Base-by-base conservation (phyloP, 768 basidiomycete genomes). In the Boletus rubroflammeus region DNA sequence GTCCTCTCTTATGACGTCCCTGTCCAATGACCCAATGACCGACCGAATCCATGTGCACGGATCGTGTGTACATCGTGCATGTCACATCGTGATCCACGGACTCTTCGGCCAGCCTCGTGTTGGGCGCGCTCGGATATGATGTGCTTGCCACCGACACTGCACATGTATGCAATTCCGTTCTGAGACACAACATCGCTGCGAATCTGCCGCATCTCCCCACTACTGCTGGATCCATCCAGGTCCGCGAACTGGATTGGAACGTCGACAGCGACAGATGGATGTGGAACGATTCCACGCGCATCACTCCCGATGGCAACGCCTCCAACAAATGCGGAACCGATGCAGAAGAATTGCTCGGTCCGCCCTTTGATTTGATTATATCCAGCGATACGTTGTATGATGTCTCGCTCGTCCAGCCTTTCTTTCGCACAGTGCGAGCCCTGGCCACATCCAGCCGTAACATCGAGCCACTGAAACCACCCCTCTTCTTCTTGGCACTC, bases 311-410 rank as follows among this genome's bases (percentile, higher is more conserved):
- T 2, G 73, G 68, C 23, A 55, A 67, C 50, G 47, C 58, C 15
- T 50, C 57, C 41, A 57, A 62, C 32, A 35, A 43, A n/a, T 3
- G 46, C 40, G 53, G 56, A 61, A n/a, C 56, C 62, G 23, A 50
- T 31, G 47, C 55, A 61, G 56, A 52, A 17, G 45, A 59, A 35
- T 40, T 61, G 40, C 73, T 82, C 14, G 59, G 60, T 17, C 81
- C 84, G 8, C 84, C 84, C 1, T 88, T 86, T 73, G 85, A 91
- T 69, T 76, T 93, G 61, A 84, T 97, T 59, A 68, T 88, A 49
- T 83, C 90, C 11, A 85, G 93, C 49, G 93, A 96, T 70, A 95
- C 93, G 0, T 72, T 94, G 36, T 95, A 93, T 68, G 67, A 75
- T 26, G 62, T 75, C 3, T 72, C 78, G 4, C 83, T 94, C 43